Evolutionary conservation across 306 rosid species (phyloP).

Genomic region (Rubus idaeus): DNA sequence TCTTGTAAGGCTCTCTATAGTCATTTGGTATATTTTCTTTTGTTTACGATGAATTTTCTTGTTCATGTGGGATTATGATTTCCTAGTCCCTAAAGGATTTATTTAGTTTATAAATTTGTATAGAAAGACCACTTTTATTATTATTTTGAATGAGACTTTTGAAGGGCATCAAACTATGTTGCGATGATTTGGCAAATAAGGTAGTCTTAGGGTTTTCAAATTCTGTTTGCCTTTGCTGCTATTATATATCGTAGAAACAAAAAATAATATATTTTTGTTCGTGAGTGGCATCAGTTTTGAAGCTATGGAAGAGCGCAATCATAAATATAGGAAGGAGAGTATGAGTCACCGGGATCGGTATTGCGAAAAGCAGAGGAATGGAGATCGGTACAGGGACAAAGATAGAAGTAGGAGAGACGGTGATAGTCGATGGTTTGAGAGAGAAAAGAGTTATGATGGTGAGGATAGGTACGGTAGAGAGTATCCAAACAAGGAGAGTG

Average conservation of each 20-base stretch:
- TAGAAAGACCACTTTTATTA: background rate
- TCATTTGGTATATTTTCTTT: too few species aligned
- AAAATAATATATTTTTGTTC: background rate
- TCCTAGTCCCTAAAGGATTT: background rate
- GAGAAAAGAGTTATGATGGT: conserved; percentile 46
- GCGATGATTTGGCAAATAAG: too few species aligned
- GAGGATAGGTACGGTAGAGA: conserved; percentile 41
- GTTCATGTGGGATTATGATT: background rate
- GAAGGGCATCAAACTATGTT: too few species aligned
- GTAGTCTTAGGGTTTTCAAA: too few species aligned
- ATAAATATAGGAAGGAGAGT: conserved; percentile 55
- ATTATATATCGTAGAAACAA: too few species aligned
- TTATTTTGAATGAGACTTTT: too few species aligned
- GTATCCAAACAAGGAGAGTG: conserved; percentile 40
- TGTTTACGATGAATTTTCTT: too few species aligned
- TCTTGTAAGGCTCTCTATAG: too few species aligned
- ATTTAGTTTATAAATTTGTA: background rate
- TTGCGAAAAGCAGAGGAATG: conserved; percentile 40
- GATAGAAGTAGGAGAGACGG: conserved; percentile 39
- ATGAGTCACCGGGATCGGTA: conserved; percentile 54
- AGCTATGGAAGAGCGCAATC: conserved; percentile 59
- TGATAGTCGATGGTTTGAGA: conserved; percentile 41
- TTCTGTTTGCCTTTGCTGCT: background rate
- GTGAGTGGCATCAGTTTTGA: conserved; percentile 20
- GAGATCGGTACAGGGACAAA: conserved; percentile 28